These are phyloP conservation scores for Hibiscus syriacus DNA, from an alignment of 345 rosid genomes.

Conservation along the genomic window DNA sequence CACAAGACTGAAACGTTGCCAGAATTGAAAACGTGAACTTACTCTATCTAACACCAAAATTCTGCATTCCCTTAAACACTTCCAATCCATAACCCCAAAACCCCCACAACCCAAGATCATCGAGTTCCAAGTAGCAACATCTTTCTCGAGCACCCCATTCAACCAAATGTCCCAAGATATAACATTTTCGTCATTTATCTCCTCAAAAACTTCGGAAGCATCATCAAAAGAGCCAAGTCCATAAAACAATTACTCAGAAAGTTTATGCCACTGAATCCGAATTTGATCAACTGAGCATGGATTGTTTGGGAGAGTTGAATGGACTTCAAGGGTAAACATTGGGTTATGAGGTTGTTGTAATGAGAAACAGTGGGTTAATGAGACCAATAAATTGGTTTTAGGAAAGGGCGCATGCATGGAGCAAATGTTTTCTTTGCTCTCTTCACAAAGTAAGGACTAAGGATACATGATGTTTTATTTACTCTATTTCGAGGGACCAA, in stretches of 20 bases:
- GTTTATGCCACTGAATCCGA: slow-evolving; percentile 41
- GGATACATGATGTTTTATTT: background rate
- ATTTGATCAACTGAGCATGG: slow-evolving; percentile 58
- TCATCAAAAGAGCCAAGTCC: slow-evolving; percentile 37
- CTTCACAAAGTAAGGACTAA: background rate
- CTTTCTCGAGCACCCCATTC: slow-evolving; percentile 39
- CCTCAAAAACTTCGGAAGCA: slow-evolving; percentile 37
- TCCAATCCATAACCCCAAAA: slow-evolving; percentile 25
- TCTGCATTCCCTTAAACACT: slow-evolving; percentile 47
- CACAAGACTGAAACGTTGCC: slow-evolving; percentile 35
- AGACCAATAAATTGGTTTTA: slow-evolving; percentile 32
- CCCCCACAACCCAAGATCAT: slow-evolving; percentile 54
- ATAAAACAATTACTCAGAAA: slow-evolving; percentile 65
- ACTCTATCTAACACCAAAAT: slow-evolving; percentile 32
- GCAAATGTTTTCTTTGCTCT: background rate
- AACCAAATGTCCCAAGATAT: slow-evolving; percentile 66
- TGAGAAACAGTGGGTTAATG: slow-evolving; percentile 26
- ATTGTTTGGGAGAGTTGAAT: slow-evolving; percentile 23
- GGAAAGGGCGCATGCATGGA: slow-evolving; percentile 33
- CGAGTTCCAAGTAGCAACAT: slow-evolving; percentile 68
- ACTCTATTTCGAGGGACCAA: background rate
- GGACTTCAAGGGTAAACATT: slow-evolving; percentile 33
- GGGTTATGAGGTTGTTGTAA: slow-evolving; percentile 35
- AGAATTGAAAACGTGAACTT: slow-evolving; percentile 54
- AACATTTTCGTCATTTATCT: slow-evolving; percentile 34